These are phyloP conservation scores for Excoecaria agallocha DNA, from an alignment of 345 rosid species.

Conservation along the genomic window DNA sequence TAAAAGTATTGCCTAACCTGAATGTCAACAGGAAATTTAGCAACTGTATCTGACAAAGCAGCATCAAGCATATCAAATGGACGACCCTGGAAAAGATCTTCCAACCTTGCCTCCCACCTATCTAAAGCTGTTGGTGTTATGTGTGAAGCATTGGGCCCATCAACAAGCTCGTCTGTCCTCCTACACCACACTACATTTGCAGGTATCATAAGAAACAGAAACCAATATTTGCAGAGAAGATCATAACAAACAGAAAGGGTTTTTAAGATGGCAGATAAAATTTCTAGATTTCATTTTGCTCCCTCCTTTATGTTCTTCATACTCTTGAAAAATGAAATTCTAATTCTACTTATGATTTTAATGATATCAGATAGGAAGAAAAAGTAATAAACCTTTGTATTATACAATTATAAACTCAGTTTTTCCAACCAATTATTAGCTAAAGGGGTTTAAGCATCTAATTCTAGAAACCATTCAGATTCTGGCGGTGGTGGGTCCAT, in stretches of 20 bases:
- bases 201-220: slow-evolving; percentile 10
- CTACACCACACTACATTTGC: slow-evolving; percentile 59
- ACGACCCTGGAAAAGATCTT: slow-evolving; percentile 74
- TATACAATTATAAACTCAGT: not conserved
- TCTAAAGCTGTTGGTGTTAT: slow-evolving; percentile 82
- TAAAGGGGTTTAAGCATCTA: not conserved
- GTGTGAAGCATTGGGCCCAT: slow-evolving; percentile 85
- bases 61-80: slow-evolving; percentile 90
- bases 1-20: slow-evolving; percentile 48
- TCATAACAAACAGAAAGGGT: not conserved
- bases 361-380: not conserved
- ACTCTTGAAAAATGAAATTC: not conserved
- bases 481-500: not conserved
- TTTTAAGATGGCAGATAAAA: not conserved
- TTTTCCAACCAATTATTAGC: not conserved
- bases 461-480: not conserved
- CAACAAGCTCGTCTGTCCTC: slow-evolving; percentile 78
- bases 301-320: not conserved
- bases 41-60: slow-evolving; percentile 73
- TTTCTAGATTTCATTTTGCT: not conserved
- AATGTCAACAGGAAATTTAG: slow-evolving; percentile 75
- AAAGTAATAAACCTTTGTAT: not conserved
- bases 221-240: slow-evolving; percentile 9
- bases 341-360: not conserved
- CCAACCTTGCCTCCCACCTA: slow-evolving; percentile 83